Evolutionary conservation across 805 yeast genomes (phyloP), one percentile per base, ranked within the genome.

Genomic region (Debaryomyces maramus): DNA sequence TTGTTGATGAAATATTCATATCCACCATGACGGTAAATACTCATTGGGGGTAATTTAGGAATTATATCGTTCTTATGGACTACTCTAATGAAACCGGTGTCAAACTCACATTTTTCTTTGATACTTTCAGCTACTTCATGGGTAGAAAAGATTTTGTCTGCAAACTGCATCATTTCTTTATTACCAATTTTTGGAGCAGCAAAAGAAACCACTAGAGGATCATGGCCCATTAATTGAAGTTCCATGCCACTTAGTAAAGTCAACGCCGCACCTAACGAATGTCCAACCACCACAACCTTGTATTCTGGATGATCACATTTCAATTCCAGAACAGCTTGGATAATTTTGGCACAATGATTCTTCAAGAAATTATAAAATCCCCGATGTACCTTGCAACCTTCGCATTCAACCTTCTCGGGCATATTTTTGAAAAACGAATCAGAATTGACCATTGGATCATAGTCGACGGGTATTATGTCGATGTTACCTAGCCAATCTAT

Each of bases 261-360:
- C 37, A 83, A 57, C 0, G 90, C 89, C 5, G 83, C 95, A 3
- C 89, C 90, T 30, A 86, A 60, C 0, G 93, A 86, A 59, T 87
- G 95, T 0, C 95, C 95, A 1, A 81, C 65, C 1, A 83, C 69
- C 1, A 75, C 68, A 4, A 84, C 42, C 15, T 66, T 55, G 53
- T 80, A 83, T 17, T 68, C 72, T 0, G 80, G 76, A 50, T 72
- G 60, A 14, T 63, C 51, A 8, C 56, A 42, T 15, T 63, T 55
- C 14, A 72, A 50, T 2, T 49, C 44, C 10, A 60, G 50, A 1
- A 81, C 61, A 6, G 52, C 58, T 7, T 60, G 46, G 24, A 75
- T 53, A 23, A 74, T 64, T 8, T 59, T 49, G 2, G 53, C 60
- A 34, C 71, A 64, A 43, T 78, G 69, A 10, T 63, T 65, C 38